A percentile compares a stretch with the other conserved stretches of the same genome.
Conservation (phyloP, 129 eudicot genomes). For the Rutidosis leptorrhynchoides region DNA sequence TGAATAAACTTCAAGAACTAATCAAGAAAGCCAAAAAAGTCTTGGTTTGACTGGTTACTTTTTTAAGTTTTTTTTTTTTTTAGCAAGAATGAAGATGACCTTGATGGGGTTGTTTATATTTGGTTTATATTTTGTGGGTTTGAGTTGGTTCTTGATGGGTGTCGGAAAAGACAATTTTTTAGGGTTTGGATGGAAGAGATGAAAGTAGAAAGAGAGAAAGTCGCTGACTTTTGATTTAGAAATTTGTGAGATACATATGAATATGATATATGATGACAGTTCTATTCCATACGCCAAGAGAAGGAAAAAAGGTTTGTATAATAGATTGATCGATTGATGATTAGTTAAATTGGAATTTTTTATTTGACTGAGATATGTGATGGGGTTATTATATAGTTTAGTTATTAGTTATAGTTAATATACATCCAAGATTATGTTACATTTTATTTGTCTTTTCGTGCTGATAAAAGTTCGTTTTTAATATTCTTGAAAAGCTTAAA, state of each 20-base stretch:
- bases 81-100: slow-evolving; percentile 28
- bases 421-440: slow-evolving; percentile 25
- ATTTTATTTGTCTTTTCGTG: slow-evolving; percentile 25
- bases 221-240: slow-evolving; percentile 62
- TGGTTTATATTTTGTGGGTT: slow-evolving; percentile 13
- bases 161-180: slow-evolving; percentile 32
- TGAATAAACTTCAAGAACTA: neutral
- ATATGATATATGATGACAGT: too few relatives aligned
- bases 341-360: slow-evolving; percentile 27
- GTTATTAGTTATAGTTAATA: slow-evolving; percentile 7
- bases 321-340: slow-evolving; percentile 31
- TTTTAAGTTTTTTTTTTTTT: slow-evolving; percentile 22
- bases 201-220: slow-evolving; percentile 43
- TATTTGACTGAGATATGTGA: slow-evolving; percentile 39
- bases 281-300: slow-evolving; percentile 49
- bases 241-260: slow-evolving; percentile 3
- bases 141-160: slow-evolving; percentile 18
- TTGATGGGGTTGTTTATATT: slow-evolving; percentile 16
- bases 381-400: slow-evolving; percentile 16
- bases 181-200: slow-evolving; percentile 40
- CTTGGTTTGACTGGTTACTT: slow-evolving; percentile 7
- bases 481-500: too few relatives aligned
- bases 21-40: slow-evolving; percentile 22
- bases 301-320: slow-evolving; percentile 33
- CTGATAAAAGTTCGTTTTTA: slow-evolving; percentile 1